phyloP scores from a whole-genome alignment of 1,284 basidiomycete genomes.

The Leccinum proliferum region DNA sequence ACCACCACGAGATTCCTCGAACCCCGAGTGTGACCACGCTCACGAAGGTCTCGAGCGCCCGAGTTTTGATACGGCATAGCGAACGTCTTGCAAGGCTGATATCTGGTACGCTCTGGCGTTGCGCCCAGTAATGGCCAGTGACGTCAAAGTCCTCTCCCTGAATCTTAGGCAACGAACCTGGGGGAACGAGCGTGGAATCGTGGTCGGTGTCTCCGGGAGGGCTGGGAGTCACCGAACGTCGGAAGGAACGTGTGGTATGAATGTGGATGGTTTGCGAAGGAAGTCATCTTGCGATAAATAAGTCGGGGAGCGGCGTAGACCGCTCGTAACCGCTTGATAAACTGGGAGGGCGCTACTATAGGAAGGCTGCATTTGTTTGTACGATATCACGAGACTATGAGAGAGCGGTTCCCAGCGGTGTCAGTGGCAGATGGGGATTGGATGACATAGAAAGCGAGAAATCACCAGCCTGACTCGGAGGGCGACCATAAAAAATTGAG shows the following conservation, averaged over 20 bases:
- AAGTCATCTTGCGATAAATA: conserved; percentile 37
- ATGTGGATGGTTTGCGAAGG: conserved; percentile 35
- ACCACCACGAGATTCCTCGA: conserved; percentile 62
- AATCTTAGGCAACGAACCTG: conserved; percentile 16
- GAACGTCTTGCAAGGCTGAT: conserved; percentile 42
- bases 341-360: neutral
- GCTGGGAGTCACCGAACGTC: conserved; percentile 34
- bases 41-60: conserved; percentile 32
- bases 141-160: conserved; percentile 20
- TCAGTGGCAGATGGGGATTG: conserved; percentile 5
- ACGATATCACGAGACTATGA: conserved; percentile 21
- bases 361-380: conserved; percentile 9
- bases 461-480: conserved; percentile 21
- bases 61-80: conserved; percentile 56
- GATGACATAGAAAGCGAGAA: conserved; percentile 6
- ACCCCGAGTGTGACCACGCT: conserved; percentile 40
- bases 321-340: neutral
- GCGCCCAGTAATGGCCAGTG: conserved; percentile 8
- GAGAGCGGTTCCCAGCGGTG: conserved; percentile 19
- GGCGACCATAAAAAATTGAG: conserved; percentile 19
- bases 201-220: conserved; percentile 49
- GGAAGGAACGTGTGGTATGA: conserved; percentile 30
- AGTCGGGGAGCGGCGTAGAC: neutral
- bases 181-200: conserved; percentile 28
- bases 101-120: conserved; percentile 26